A percentile compares a stretch with the other conserved stretches of the same genome.
Conservation (phyloP, 371 early-diverging fungal species). For the Basidiobolus heterosporus region DNA sequence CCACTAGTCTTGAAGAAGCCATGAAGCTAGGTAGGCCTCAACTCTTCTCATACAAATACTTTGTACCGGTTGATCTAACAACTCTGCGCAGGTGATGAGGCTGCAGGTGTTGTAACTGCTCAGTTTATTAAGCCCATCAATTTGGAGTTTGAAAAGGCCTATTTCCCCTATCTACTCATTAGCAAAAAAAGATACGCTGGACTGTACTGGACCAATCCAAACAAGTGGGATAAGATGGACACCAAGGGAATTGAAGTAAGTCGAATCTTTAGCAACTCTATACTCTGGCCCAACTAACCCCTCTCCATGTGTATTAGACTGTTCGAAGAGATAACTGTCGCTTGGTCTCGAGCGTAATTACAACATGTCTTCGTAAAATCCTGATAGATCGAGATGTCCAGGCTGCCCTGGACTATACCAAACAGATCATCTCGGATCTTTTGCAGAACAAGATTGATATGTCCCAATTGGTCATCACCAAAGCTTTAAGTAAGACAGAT, state of each 20-base stretch:
- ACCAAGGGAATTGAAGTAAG: slow-evolving; percentile 96
- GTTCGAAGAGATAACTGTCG: slow-evolving; percentile 98
- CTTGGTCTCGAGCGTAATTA: slow-evolving; percentile 85
- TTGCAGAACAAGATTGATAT: slow-evolving; percentile 94
- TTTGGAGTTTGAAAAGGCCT: slow-evolving; percentile 99
- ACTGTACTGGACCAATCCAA: slow-evolving; percentile 89
- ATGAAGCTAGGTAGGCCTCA: slow-evolving; percentile 60
- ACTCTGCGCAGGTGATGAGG: slow-evolving; percentile 38
- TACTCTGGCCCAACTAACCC: not conserved
- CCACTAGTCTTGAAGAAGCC: slow-evolving; percentile 55
- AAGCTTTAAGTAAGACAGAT: slow-evolving; percentile 90
- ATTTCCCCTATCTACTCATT: slow-evolving; percentile 95
- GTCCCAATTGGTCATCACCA: slow-evolving; percentile 95
- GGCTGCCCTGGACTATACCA: slow-evolving; percentile 61
- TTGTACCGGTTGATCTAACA: not conserved
- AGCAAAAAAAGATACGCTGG: slow-evolving; percentile 99
- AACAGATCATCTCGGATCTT: slow-evolving; percentile 81
- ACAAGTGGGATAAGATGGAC: slow-evolving; percentile 90
- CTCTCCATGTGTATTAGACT: slow-evolving; percentile 35
- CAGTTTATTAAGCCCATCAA: slow-evolving; percentile 91
- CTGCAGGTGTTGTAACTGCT: slow-evolving; percentile 72
- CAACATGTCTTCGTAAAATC: slow-evolving; percentile 83
- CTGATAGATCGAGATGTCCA: slow-evolving; percentile 82
- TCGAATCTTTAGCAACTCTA: not conserved
- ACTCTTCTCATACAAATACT: not conserved